Evolutionary conservation across 352 stramenopile species (phyloP), one percentile per base, ranked within the genome.

Genomic region (Phytophthora europaea): DNA sequence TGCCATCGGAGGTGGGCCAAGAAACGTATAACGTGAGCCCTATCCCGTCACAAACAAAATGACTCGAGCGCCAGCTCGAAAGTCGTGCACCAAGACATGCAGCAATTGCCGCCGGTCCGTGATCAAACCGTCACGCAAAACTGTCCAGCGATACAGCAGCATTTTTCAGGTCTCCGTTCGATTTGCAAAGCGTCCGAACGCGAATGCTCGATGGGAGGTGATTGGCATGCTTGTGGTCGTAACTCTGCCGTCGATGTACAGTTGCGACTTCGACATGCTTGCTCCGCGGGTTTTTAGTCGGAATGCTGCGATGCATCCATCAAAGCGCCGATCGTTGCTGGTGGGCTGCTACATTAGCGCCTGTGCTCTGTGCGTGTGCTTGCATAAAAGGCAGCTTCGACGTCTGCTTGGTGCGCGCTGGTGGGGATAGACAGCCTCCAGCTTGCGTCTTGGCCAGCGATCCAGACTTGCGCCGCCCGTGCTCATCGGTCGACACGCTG

Each of bases 341-440:
- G 48, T 26, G n/a, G 20, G 33, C 47, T 23, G 67, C 60, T 61
- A 60, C 43, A 34, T 48, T 61, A 57, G 31, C 61, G 61, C 28
- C 61, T 71, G 31, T 36, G 48, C 67, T 75, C 63, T 75, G 61
- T 62, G 23, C 61, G 20, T 26, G 15, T 7, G 33, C 52, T 53
- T 59, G 61, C 61, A 66, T 66, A 70, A 70, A 70, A 56, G 20
- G 22, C 61, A 61, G 54, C 40, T 58, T 70, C n/a, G 47, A 71
- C 40, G 61, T 73, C 61, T 70, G 53, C 43, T 70, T 74, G 60
- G 53, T 63, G 31, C 58, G 40, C 31, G 54, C 26, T 34, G 51
- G 13, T 4, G 55, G 34, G 28, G 52, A 70, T 45, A 65, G 59
- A 54, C 67, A 59, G 61, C 2, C 50, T 58, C 38, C 31, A 36